These are phyloP conservation scores for Coleophoma crateriformis DNA, from an alignment of 2,329 filamentous ascomycete species.

Conservation along the genomic window DNA sequence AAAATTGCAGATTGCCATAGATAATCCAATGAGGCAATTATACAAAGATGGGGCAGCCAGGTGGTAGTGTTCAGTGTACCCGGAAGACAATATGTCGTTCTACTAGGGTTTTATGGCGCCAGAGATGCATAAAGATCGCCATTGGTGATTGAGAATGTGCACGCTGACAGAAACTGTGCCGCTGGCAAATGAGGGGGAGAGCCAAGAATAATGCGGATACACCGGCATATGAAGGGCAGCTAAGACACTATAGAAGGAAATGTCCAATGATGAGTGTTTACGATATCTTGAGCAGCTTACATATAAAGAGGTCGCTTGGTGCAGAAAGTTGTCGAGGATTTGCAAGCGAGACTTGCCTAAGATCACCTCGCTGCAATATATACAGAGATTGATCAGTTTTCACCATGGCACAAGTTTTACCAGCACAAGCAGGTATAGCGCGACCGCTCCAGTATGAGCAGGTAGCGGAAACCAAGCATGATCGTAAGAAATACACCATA, in stretches of 20 bases:
- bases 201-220: neutral
- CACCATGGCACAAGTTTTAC: neutral
- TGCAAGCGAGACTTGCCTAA: neutral
- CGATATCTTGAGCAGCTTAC: neutral
- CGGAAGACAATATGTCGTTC: neutral
- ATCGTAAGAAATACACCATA: neutral
- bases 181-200: neutral
- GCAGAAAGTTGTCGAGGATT: neutral
- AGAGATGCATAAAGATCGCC: neutral
- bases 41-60: neutral
- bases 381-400: neutral
- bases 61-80: neutral
- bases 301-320: neutral
- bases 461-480: neutral
- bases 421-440: neutral
- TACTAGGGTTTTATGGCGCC: neutral
- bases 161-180: neutral
- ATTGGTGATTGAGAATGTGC: neutral
- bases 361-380: neutral
- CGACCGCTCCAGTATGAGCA: neutral
- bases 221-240: neutral
- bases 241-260: neutral
- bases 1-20: neutral
- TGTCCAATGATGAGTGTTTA: neutral
- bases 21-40: neutral